Conservation (phyloP, 176 grass and related monocot genomes). For the Cenchrus americanus region DNA sequence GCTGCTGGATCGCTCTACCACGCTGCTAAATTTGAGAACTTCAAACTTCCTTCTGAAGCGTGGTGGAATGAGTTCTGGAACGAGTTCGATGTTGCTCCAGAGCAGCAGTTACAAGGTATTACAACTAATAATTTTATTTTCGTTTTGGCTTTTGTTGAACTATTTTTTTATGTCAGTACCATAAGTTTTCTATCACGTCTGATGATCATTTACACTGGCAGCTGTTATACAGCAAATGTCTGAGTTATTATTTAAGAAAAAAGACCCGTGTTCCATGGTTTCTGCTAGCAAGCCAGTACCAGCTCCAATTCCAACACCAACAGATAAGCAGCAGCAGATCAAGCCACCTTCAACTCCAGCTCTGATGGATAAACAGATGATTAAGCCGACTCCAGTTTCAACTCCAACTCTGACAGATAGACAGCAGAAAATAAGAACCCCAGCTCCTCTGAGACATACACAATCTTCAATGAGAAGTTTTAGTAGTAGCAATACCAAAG, state of each 20-base stretch:
- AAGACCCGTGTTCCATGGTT: slow-evolving; percentile 14
- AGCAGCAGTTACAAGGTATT: slow-evolving; percentile 57
- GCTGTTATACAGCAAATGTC: slow-evolving; percentile 64
- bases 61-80: slow-evolving; percentile 72
- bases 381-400: background rate
- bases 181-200: slow-evolving; percentile 7
- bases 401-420: slow-evolving; percentile 26
- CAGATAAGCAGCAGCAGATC: slow-evolving; percentile 31
- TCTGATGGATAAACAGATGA: slow-evolving; percentile 20
- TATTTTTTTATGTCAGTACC: slow-evolving; percentile 17
- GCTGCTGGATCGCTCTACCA: slow-evolving; percentile 55
- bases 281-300: slow-evolving; percentile 15
- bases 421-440: slow-evolving; percentile 34
- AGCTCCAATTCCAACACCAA: background rate
- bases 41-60: slow-evolving; percentile 44
- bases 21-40: slow-evolving; percentile 47
- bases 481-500: slow-evolving; percentile 34
- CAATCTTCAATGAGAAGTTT: slow-evolving; percentile 35
- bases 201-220: slow-evolving; percentile 35
- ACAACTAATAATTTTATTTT: background rate
- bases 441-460: slow-evolving; percentile 33
- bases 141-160: background rate
- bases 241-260: slow-evolving; percentile 48
- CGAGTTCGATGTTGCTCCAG: slow-evolving; percentile 55
- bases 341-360: background rate